Base-by-base conservation (phyloP, 176 grass and related monocot genomes). In the Carex littledalei region DNA sequence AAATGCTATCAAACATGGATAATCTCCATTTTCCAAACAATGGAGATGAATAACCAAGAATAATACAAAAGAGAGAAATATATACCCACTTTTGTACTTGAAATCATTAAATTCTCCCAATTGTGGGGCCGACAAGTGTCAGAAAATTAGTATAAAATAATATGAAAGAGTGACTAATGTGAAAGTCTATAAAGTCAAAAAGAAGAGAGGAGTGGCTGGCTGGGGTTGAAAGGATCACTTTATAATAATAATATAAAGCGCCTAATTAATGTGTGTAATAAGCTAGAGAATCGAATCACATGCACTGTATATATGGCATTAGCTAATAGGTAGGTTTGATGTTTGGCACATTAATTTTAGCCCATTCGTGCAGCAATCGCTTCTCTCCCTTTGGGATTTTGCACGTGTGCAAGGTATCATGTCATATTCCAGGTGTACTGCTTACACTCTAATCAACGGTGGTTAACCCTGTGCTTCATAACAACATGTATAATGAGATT, bases 121-220 rank as follows among this genome's bases (percentile, higher is more conserved):
- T 55, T 56, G 50, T 78, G 50, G 74, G 74, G 8, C 74, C 49
- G 14, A 78, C 47, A 78, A 31, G 74, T 34, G 74, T 78, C 50
- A 78, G 50, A 50, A 78, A 78, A 78, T n/a, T 49, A 77, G 5
- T 47, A 50, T 20, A 74, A 50, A 50, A 50, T 50, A 11, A 50
- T 50, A 73, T 10, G 11, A 77, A 76, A 53, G 71, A 53, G 71
- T 76, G 74, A 56, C 50, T 56, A 55, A 56, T 78, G 74, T 78
- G 74, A 78, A 78, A 78, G 74, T 78, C 50, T 78, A 78, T 56
- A 17, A 78, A 78, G 74, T 78, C 47, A 78, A 78, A 78, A 78
- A 9, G 49, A 56, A 32, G 21, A 15, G 49, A 55, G 18, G 67
- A 63, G 61, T 67, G 64, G 64, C 64, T 32, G 64, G 61, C 31